These are phyloP conservation scores for Colletotrichum higginsianum DNA, from an alignment of 2,329 filamentous ascomycete species.

Conservation along the genomic window DNA sequence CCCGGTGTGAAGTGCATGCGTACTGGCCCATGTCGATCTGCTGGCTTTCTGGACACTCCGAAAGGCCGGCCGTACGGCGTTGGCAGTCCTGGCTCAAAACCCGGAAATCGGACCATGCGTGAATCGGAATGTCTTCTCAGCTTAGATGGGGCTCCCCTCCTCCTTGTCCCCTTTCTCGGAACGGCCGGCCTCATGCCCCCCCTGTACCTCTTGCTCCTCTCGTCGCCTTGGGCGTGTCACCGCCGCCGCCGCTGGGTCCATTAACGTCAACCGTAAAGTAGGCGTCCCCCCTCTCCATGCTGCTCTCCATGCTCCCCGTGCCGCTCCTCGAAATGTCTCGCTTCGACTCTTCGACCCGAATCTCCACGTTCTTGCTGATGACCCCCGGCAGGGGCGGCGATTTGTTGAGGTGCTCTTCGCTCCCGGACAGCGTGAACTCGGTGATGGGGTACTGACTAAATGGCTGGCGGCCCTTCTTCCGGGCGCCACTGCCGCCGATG, in stretches of 20 bases:
- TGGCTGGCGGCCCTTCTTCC: conserved; percentile 31
- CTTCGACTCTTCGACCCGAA: conserved; percentile 29
- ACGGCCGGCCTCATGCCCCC: background rate
- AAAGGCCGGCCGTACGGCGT: too few species aligned
- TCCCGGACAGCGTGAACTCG: conserved; percentile 26
- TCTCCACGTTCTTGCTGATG: conserved; percentile 39
- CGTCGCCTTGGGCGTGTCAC: background rate
- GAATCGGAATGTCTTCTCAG: background rate
- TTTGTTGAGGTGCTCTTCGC: conserved; percentile 35
- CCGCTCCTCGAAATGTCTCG: background rate
- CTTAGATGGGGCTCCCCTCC: background rate
- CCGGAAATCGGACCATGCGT: background rate
- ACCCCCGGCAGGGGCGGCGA: conserved; percentile 1
- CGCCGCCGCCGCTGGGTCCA: background rate
- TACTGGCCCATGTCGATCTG: background rate
- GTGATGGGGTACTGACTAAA: conserved; percentile 38
- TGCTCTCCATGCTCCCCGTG: conserved; percentile 6
- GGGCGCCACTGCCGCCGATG: conserved; percentile 15
- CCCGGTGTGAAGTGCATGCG: background rate
- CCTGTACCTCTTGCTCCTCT: conserved; percentile 13
- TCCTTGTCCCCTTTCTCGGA: background rate
- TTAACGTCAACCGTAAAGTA: conserved; percentile 15
- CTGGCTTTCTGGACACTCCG: background rate
- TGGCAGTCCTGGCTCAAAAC: background rate
- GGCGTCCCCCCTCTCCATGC: conserved; percentile 14